Evolutionary conservation across 805 yeast genomes (phyloP).

Genomic region (Wickerhamiella azymoides): DNA sequence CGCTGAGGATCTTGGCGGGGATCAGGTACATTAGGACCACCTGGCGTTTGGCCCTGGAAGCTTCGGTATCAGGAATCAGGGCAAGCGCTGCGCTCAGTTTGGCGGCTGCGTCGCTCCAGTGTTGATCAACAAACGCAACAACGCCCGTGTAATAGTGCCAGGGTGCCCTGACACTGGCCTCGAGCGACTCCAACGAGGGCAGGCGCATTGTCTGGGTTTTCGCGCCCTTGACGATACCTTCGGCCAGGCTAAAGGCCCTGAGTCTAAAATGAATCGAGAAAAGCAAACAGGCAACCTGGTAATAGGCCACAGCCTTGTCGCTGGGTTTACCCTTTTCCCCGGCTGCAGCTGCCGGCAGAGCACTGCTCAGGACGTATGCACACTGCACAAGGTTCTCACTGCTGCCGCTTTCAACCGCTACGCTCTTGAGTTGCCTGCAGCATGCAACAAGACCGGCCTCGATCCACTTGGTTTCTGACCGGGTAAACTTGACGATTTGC

Average conservation of each 20-base stretch:
- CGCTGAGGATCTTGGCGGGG: constrained; percentile 12
- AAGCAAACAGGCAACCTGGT: constrained; percentile 8
- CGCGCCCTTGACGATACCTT: constrained; percentile 16
- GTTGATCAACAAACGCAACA: constrained; percentile 13
- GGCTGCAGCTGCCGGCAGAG: not conserved
- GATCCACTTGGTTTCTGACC: not conserved
- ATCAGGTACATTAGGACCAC: constrained; percentile 13
- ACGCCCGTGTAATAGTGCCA: constrained; percentile 16
- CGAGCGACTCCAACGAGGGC: constrained; percentile 10
- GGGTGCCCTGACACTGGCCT: constrained; percentile 3
- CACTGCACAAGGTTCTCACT: not conserved
- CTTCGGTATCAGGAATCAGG: constrained; percentile 2
- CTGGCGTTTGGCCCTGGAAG: constrained; percentile 2
- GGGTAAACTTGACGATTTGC: not conserved
- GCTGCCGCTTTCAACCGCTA: not conserved
- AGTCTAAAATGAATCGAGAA: constrained; percentile 16
- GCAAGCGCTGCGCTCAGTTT: constrained; percentile 8
- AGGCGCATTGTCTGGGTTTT: constrained; percentile 7
- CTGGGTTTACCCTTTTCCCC: not conserved
- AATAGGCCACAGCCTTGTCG: constrained; percentile 4
- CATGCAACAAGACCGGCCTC: not conserved
- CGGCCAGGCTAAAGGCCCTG: constrained; percentile 16
- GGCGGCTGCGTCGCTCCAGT: constrained; percentile 10
- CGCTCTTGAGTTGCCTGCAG: not conserved
- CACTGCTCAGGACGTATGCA: not conserved